Conservation (phyloP, 352 stramenopile species). For the Phytopythium cucurbitacearum region DNA sequence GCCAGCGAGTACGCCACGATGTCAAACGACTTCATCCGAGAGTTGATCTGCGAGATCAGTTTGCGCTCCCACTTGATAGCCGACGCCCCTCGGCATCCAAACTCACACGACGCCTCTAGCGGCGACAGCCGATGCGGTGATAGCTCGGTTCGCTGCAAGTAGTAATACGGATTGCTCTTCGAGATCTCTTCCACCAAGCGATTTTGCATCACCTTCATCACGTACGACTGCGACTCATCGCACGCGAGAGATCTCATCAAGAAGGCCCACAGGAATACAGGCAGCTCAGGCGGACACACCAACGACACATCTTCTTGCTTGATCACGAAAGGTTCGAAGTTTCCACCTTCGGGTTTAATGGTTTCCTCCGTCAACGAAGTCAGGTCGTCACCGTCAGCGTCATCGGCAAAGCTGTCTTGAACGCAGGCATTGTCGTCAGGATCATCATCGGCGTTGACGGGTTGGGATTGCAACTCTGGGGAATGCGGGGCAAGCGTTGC, state of each 20-base stretch:
- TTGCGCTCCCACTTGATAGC: slow-evolving; percentile 65
- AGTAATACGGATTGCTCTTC: slow-evolving; percentile 74
- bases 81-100: slow-evolving; percentile 43
- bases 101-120: slow-evolving; percentile 31
- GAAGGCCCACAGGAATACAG: slow-evolving; percentile 34
- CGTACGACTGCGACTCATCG: slow-evolving; percentile 42
- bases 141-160: slow-evolving; percentile 25
- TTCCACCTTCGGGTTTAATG: slow-evolving; percentile 17
- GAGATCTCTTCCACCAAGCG: slow-evolving; percentile 56
- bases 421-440: neutral
- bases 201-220: slow-evolving; percentile 62
- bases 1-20: slow-evolving; percentile 70
- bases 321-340: slow-evolving; percentile 13
- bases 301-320: slow-evolving; percentile 22
- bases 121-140: slow-evolving; percentile 9
- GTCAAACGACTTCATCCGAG: slow-evolving; percentile 79
- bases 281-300: slow-evolving; percentile 21
- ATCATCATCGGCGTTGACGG: neutral
- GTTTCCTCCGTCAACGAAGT: neutral
- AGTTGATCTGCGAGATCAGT: slow-evolving; percentile 69
- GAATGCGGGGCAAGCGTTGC: no score
- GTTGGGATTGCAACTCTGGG: no score
- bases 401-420: neutral
- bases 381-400: slow-evolving; percentile 1
- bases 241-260: slow-evolving; percentile 34